phyloP scores from a whole-genome alignment of 768 basidiomycete species.

The Auriscalpium orientale region DNA sequence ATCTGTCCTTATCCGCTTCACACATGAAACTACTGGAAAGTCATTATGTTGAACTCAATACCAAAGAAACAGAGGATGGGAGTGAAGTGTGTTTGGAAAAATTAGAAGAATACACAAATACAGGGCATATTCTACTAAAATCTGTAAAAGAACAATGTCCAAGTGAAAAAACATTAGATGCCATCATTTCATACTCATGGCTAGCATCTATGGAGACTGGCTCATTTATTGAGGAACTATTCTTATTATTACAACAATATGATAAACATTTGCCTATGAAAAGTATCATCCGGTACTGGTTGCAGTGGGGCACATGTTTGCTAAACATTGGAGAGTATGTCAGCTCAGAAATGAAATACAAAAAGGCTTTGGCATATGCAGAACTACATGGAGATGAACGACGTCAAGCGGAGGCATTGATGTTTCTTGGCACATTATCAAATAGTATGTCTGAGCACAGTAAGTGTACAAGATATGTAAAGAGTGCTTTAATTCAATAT shows the following conservation, averaged over 20 bases:
- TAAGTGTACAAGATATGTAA: neutral
- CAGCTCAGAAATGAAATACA: neutral
- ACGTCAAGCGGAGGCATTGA: neutral
- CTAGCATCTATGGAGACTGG: neutral
- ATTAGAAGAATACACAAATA: neutral
- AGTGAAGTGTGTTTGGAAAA: neutral
- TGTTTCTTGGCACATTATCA: neutral
- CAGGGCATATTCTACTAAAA: neutral
- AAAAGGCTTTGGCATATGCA: neutral
- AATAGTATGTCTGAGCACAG: neutral
- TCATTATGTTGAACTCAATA: neutral
- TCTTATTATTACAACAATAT: neutral
- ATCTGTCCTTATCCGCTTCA: neutral
- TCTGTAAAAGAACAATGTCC: neutral
- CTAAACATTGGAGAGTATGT: neutral
- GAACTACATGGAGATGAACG: neutral
- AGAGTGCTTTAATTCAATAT: neutral
- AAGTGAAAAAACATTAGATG: too few species aligned
- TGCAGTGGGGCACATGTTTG: neutral
- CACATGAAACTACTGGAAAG: neutral
- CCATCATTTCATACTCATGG: neutral
- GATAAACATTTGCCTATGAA: neutral
- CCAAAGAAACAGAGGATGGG: neutral
- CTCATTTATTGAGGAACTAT: neutral
- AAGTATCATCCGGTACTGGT: neutral